Percentiles rank a stretch among this genome's conserved stretches.
phyloP scores from a whole-genome alignment of 345 rosid species.

The Euphorbia peplus region DNA sequence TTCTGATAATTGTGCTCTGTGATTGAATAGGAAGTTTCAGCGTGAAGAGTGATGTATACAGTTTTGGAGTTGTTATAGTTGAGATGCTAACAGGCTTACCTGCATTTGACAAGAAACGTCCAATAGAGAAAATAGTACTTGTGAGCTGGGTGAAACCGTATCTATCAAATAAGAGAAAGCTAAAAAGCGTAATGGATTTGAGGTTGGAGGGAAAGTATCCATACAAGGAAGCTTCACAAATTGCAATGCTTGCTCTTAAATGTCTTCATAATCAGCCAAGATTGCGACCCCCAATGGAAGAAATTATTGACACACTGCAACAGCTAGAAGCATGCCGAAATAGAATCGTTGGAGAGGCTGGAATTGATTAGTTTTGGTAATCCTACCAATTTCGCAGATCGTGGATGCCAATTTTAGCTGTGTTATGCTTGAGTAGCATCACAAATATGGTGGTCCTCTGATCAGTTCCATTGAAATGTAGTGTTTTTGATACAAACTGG shows the following conservation, averaged over 20 bases:
- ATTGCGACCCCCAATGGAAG: constrained; percentile 16
- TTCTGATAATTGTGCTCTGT: neutral
- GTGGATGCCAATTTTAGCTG: too few relatives aligned
- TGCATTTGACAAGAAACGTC: constrained; percentile 9
- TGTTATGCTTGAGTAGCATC: too few relatives aligned
- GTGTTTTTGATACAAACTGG: too few relatives aligned
- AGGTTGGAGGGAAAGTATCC: constrained; percentile 11
- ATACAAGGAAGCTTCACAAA: neutral
- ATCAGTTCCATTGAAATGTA: too few relatives aligned
- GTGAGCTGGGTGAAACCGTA: constrained; percentile 11
- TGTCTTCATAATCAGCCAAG: neutral
- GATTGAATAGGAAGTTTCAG: constrained; percentile 6
- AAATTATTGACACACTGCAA: constrained; percentile 13
- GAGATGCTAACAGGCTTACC: constrained; percentile 23
- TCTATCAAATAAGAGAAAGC: neutral
- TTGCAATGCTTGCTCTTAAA: constrained; percentile 9
- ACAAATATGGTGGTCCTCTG: too few relatives aligned
- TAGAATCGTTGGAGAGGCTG: neutral
- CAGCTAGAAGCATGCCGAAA: constrained; percentile 1
- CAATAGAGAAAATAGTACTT: neutral
- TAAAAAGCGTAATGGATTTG: constrained; percentile 16
- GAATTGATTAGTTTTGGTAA: neutral
- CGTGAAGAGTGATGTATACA: constrained; percentile 16
- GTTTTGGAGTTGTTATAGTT: constrained; percentile 18
- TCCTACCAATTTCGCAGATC: too few relatives aligned